These are phyloP conservation scores for Blastomyces parvus DNA, from an alignment of 2,329 filamentous ascomycete species.

Conservation along the genomic window DNA sequence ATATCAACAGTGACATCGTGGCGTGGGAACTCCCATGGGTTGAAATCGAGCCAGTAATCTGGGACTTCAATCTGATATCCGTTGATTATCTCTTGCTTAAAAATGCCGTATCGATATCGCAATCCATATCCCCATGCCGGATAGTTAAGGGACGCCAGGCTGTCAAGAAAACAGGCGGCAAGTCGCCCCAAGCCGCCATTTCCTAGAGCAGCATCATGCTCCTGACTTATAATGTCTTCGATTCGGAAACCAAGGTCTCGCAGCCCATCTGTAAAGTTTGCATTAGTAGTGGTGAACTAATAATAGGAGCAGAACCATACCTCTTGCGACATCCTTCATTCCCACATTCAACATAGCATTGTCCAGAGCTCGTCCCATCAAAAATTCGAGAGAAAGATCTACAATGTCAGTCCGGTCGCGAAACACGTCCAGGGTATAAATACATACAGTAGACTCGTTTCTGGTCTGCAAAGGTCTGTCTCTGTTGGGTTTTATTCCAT, in stretches of 20 bases:
- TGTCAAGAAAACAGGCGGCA: conserved; percentile 94
- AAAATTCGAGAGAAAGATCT: conserved; percentile 89
- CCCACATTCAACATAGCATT: conserved; percentile 98
- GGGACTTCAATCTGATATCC: conserved; percentile 97
- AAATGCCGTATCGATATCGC: conserved; percentile 93
- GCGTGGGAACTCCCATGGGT: conserved; percentile 96
- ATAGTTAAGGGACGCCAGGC: conserved; percentile 85
- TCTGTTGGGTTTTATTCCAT: conserved; percentile 98
- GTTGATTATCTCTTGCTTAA: conserved; percentile 98
- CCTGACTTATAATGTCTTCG: conserved; percentile 88
- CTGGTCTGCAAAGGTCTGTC: conserved; percentile 78
- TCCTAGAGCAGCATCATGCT: conserved; percentile 90
- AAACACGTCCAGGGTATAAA: not conserved
- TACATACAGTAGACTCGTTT: conserved; percentile 81
- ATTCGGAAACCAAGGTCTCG: conserved; percentile 88
- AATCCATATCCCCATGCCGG: conserved; percentile 96
- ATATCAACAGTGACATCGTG: conserved; percentile 95
- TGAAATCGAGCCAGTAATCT: conserved; percentile 99
- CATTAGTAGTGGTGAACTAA: not conserved
- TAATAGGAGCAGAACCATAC: conserved; percentile 37
- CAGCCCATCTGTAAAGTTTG: conserved; percentile 55
- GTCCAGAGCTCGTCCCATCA: conserved; percentile 93
- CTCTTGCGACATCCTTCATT: conserved; percentile 71
- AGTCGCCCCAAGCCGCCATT: conserved; percentile 93
- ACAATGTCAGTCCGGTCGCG: conserved; percentile 9